These are phyloP conservation scores for Russula dissimulans DNA, from an alignment of 768 basidiomycete species.

Conservation along the genomic window DNA sequence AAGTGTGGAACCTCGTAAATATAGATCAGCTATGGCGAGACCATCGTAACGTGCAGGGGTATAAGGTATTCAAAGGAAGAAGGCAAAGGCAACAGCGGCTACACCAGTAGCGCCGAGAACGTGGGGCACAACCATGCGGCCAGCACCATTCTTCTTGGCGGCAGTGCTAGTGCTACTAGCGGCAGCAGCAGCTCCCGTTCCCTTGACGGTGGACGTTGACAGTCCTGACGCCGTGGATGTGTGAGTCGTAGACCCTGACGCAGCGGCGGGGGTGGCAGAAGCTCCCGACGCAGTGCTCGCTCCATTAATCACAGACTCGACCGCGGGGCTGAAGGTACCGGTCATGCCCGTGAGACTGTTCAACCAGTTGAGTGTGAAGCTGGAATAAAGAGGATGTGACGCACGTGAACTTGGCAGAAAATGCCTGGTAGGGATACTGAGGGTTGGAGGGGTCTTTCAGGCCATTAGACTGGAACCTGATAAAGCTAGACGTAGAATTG, in stretches of 20 bases:
- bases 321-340: constrained; percentile 50
- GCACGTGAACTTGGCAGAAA: constrained; percentile 73
- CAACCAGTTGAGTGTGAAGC: neutral
- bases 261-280: constrained; percentile 18
- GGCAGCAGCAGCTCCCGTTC: neutral
- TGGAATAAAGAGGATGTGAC: constrained; percentile 21
- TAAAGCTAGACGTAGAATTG: constrained; percentile 45
- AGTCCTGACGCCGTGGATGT: constrained; percentile 4
- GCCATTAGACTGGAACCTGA: constrained; percentile 57
- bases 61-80: constrained; percentile 8
- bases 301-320: constrained; percentile 52
- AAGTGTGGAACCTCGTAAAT: neutral
- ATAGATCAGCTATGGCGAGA: neutral
- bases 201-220: neutral
- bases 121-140: constrained; percentile 12
- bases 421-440: constrained; percentile 54
- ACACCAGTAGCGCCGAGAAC: constrained; percentile 19
- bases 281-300: constrained; percentile 31
- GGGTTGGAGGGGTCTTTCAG: constrained; percentile 44
- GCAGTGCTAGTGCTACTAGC: neutral
- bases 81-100: constrained; percentile 12
- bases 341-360: constrained; percentile 58
- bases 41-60: neutral
- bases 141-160: constrained; percentile 13
- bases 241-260: constrained; percentile 16